A percentile compares a stretch with the other conserved stretches of the same genome.
Conservation (phyloP, 176 grass and related monocot genomes). For the Triticum turgidum region DNA sequence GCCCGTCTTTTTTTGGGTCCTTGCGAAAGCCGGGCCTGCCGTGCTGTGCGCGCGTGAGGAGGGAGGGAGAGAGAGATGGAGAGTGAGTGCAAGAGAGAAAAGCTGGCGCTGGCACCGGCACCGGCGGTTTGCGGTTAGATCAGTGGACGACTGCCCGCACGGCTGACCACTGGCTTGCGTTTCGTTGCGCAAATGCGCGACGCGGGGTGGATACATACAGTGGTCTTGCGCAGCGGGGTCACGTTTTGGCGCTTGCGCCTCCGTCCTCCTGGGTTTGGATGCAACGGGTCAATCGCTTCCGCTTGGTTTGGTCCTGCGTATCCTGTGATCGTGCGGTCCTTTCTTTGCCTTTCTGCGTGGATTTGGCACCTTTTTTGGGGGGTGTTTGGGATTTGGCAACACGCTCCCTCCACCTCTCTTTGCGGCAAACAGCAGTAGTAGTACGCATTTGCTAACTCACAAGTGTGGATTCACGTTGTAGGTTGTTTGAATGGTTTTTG, state of each 20-base stretch:
- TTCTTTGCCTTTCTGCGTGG: background rate
- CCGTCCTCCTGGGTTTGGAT: background rate
- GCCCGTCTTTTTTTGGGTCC: constrained; percentile 3
- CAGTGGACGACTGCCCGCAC: background rate
- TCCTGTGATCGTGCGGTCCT: constrained; percentile 17
- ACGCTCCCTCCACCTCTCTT: no score
- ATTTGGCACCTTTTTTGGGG: background rate
- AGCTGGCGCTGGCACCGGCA: background rate
- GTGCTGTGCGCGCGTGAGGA: background rate
- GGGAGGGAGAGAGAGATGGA: background rate
- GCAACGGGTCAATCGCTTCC: constrained; percentile 4
- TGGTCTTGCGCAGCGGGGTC: constrained; percentile 8
- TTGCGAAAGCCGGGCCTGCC: constrained; percentile 20
- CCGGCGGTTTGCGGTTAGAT: constrained; percentile 21
- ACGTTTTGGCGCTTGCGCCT: background rate
- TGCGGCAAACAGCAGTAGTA: no score
- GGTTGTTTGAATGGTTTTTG: no score
- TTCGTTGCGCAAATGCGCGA: background rate
- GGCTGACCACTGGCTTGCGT: background rate
- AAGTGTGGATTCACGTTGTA: no score
- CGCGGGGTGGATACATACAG: background rate
- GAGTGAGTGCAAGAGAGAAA: background rate
- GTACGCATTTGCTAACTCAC: no score
- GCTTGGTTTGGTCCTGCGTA: background rate
- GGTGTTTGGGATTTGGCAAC: no score